Evolutionary conservation across 2,329 filamentous ascomycete species (phyloP).

Genomic region (Nothophoma quercina): DNA sequence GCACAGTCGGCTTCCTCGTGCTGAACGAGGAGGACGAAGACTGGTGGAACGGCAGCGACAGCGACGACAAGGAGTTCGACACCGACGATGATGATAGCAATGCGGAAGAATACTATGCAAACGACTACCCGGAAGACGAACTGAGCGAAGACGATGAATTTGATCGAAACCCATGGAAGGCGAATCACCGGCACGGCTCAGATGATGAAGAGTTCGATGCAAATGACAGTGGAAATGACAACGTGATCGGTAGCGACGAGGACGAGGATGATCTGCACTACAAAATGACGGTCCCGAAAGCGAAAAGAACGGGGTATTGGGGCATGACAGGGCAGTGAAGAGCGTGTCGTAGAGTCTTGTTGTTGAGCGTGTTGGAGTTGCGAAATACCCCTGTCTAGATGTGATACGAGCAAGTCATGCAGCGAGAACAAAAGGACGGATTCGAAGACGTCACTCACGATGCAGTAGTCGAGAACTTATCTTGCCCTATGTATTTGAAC

Average conservation of each 20-base stretch:
- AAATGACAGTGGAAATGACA: conserved; percentile 27
- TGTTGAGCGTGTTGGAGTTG: no score
- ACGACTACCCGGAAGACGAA: conserved; percentile 83
- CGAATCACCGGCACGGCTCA: conserved; percentile 46
- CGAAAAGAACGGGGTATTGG: conserved; percentile 34
- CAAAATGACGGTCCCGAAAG: conserved; percentile 38
- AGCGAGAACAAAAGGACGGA: no score
- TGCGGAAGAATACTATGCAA: conserved; percentile 78
- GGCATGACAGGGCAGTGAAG: conserved; percentile 25
- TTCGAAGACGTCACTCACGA: no score
- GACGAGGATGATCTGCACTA: conserved; percentile 43
- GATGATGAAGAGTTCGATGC: conserved; percentile 52
- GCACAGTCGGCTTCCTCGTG: conserved; percentile 55
- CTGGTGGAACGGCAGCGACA: conserved; percentile 66
- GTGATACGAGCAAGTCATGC: no score
- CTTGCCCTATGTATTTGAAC: no score
- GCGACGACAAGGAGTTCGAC: conserved; percentile 61
- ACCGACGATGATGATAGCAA: conserved; percentile 71
- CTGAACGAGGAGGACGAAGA: conserved; percentile 61
- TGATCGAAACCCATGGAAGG: conserved; percentile 53
- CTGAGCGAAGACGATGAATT: conserved; percentile 75
- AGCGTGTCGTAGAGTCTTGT: no score
- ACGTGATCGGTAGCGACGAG: conserved; percentile 31
- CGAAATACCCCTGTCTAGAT: no score
- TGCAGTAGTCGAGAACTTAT: no score